phyloP scores from a whole-genome alignment of 2,329 filamentous ascomycete genomes.

The Ophiostoma quercus region DNA sequence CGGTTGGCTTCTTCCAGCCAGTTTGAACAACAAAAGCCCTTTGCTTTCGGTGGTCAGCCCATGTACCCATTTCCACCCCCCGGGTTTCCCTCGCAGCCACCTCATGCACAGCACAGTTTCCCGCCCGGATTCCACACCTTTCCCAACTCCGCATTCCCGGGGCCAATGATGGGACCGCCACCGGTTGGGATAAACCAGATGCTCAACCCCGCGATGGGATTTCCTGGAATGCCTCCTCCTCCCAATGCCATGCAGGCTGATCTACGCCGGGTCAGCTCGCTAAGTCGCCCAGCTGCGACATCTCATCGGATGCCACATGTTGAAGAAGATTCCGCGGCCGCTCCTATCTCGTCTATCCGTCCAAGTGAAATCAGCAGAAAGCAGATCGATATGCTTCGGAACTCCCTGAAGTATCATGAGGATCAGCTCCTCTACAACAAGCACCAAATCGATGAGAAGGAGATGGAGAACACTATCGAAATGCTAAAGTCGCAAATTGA shows the following conservation, averaged over 20 bases:
- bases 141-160: slow-evolving; percentile 28
- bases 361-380: slow-evolving; percentile 57
- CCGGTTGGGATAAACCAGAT: slow-evolving; percentile 28
- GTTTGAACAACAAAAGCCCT: slow-evolving; percentile 44
- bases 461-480: slow-evolving; percentile 45
- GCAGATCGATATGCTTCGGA: slow-evolving; percentile 49
- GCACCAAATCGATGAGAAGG: slow-evolving; percentile 56
- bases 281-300: background rate
- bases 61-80: slow-evolving; percentile 33
- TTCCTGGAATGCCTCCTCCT: slow-evolving; percentile 16
- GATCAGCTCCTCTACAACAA: slow-evolving; percentile 57
- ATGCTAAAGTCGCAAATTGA: slow-evolving; percentile 36
- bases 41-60: slow-evolving; percentile 37
- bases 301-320: slow-evolving; percentile 19
- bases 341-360: slow-evolving; percentile 54
- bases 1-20: slow-evolving; percentile 41
- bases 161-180: slow-evolving; percentile 30
- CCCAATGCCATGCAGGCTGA: background rate
- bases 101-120: slow-evolving; percentile 20
- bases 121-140: slow-evolving; percentile 27
- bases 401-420: slow-evolving; percentile 52
- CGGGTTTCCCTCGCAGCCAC: slow-evolving; percentile 21
- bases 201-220: slow-evolving; percentile 19
- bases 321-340: slow-evolving; percentile 33
- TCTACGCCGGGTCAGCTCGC: background rate